These are phyloP conservation scores for Geranium rotundifolium DNA, from an alignment of 345 rosid species.

Conservation along the genomic window DNA sequence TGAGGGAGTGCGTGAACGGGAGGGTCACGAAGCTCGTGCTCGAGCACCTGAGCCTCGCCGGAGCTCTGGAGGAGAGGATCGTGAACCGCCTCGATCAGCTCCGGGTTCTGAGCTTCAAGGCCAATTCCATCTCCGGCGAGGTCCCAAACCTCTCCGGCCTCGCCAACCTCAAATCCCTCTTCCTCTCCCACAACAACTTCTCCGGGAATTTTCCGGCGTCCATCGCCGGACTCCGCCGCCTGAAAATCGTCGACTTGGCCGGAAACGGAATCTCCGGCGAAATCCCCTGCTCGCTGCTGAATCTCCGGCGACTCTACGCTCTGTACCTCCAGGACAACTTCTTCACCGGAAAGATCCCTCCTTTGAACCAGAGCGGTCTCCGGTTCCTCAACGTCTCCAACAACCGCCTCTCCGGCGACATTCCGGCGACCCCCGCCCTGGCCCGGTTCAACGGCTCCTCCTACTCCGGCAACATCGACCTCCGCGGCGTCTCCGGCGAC, in stretches of 20 bases:
- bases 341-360: conserved; percentile 56
- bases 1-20: conserved; percentile 59
- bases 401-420: conserved; percentile 59
- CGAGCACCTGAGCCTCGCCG: conserved; percentile 54
- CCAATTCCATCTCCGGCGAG: conserved; percentile 65
- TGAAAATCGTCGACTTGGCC: conserved; percentile 51
- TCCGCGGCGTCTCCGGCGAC: conserved; percentile 61
- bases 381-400: conserved; percentile 72
- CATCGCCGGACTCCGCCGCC: conserved; percentile 51
- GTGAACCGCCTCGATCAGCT: conserved; percentile 68
- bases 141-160: conserved; percentile 58
- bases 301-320: conserved; percentile 48
- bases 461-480: conserved; percentile 43
- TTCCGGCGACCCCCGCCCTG: conserved; percentile 54
- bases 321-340: conserved; percentile 53
- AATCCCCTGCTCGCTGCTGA: conserved; percentile 49
- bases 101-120: conserved; percentile 80
- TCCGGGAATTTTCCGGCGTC: conserved; percentile 67
- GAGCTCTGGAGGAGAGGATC: conserved; percentile 35
- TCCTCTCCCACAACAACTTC: conserved; percentile 55
- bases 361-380: conserved; percentile 67
- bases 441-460: conserved; percentile 60
- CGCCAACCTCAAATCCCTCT: conserved; percentile 69
- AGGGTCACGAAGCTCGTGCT: conserved; percentile 76
- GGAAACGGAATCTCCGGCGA: conserved; percentile 53